Conservation (phyloP, 2,329 filamentous ascomycete species). For the Trichoderma sp. region DNA sequence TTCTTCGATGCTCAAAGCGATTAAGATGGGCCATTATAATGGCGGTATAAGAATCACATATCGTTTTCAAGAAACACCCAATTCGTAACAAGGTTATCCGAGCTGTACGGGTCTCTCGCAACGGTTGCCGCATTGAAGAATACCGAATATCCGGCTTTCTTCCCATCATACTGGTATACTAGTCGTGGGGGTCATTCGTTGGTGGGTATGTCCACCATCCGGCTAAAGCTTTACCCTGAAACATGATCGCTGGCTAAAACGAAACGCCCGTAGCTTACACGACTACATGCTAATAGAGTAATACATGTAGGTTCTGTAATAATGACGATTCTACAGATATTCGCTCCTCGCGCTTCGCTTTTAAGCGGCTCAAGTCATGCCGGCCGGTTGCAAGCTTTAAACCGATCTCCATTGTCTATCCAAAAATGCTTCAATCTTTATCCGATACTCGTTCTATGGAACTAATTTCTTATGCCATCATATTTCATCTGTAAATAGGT, state of each 20-base stretch:
- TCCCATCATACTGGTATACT: not conserved
- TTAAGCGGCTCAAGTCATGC: not conserved
- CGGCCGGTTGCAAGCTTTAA: too few relatives aligned
- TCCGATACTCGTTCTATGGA: not conserved
- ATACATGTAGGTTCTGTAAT: not conserved
- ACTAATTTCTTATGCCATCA: not conserved
- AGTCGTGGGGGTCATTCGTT: slow-evolving; percentile 1
- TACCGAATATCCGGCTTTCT: slow-evolving; percentile 12
- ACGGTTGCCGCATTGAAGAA: not conserved
- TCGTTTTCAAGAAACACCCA: not conserved
- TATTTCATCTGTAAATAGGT: not conserved
- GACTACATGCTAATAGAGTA: not conserved
- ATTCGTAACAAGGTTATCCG: not conserved
- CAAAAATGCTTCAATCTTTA: slow-evolving; percentile 1
- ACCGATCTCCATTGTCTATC: not conserved
- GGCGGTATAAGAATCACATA: not conserved
- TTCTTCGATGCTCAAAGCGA: not conserved
- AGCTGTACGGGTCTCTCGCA: not conserved
- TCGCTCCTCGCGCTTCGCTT: not conserved
- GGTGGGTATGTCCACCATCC: slow-evolving; percentile 1
- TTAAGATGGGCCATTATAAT: not conserved
- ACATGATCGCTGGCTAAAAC: not conserved
- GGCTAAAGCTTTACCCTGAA: slow-evolving; percentile 21
- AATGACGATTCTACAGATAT: not conserved
- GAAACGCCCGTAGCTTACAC: not conserved